Percentiles rank a stretch among this genome's conserved stretches.
Conservation (phyloP, 106 monocot genomes). For the Dendrobium catenatum region DNA sequence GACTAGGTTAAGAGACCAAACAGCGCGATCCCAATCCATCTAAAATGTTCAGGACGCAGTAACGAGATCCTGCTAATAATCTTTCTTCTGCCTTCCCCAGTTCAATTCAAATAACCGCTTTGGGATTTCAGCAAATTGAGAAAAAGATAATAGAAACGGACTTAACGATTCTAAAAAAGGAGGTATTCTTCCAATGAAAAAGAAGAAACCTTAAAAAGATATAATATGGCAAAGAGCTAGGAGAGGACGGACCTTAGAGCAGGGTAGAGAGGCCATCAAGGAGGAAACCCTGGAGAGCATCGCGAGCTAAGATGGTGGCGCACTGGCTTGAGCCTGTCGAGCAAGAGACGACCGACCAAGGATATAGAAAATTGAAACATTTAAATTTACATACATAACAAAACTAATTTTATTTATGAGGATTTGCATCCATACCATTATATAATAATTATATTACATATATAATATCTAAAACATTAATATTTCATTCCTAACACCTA, state of each 20-base stretch:
- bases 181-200: neutral
- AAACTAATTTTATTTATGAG: too few species aligned
- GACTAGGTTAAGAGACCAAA: too few species aligned
- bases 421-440: too few species aligned
- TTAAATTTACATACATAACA: too few species aligned
- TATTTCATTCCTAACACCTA: too few species aligned
- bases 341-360: too few species aligned
- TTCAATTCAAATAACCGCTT: neutral
- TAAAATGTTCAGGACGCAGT: neutral
- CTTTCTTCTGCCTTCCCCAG: neutral
- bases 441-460: too few species aligned
- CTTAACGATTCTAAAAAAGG: neutral
- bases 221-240: neutral
- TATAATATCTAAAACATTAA: too few species aligned
- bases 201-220: neutral
- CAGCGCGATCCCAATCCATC: neutral
- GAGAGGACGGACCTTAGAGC: conserved; percentile 30
- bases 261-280: conserved; percentile 18
- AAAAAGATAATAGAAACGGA: neutral
- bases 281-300: conserved; percentile 18
- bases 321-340: neutral
- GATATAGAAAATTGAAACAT: too few species aligned
- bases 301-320: neutral
- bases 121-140: neutral
- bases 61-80: neutral